Evolutionary conservation across 164 flowering plant genomes (phyloP).

Genomic region (Vitis vinifera): ASM3070453v1 NC_081805.1:4163501-4164000

Average conservation of each 20-base stretch:
- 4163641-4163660: conserved; percentile 63
- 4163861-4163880: conserved; percentile 11
- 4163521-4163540: conserved; percentile 1
- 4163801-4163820: conserved; percentile 70
- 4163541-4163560: neutral
- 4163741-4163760: conserved; percentile 59
- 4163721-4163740: conserved; percentile 20
- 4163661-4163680: conserved; percentile 28
- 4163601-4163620: conserved; percentile 74
- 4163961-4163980: neutral
- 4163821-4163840: conserved; percentile 34
- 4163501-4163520: too few species aligned
- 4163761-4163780: conserved; percentile 80
- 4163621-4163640: conserved; percentile 79
- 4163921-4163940: neutral
- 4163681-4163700: conserved; percentile 15
- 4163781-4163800: conserved; percentile 72
- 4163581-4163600: conserved; percentile 71
- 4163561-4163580: neutral
- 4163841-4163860: conserved; percentile 42
- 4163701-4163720: conserved; percentile 28
- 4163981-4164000: neutral
- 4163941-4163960: conserved; percentile 2
- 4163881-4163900: neutral
- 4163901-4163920: neutral